These are phyloP conservation scores for Phalaenopsis hybrid DNA, from an alignment of 116 monocot genomes.

Conservation along the genomic window DNA sequence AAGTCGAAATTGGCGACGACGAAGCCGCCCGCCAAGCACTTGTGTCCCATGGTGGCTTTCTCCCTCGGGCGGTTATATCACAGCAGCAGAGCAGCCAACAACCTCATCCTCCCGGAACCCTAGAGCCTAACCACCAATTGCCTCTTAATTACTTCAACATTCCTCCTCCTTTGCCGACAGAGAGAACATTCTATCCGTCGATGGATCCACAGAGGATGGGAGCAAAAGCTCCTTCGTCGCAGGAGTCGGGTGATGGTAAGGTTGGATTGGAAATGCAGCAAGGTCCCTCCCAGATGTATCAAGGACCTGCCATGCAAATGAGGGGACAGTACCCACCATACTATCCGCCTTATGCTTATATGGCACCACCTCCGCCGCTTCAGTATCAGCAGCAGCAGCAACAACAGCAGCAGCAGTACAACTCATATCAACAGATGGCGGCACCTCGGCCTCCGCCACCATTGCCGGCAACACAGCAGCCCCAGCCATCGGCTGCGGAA, in stretches of 20 bases:
- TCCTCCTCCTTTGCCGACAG: conserved; percentile 46
- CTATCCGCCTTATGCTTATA: conserved; percentile 78
- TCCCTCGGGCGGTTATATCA: conserved; percentile 81
- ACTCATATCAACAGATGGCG: conserved; percentile 34
- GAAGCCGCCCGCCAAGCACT: conserved; percentile 46
- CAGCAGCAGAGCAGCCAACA: conserved; percentile 46
- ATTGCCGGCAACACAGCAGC: conserved; percentile 29
- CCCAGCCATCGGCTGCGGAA: conserved; percentile 15
- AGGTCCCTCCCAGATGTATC: conserved; percentile 22
- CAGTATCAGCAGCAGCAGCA: too few species aligned
- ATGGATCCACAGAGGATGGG: conserved; percentile 99
- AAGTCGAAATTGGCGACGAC: conserved; percentile 35
- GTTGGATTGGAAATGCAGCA: conserved; percentile 23
- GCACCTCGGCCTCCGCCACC: conserved; percentile 39
- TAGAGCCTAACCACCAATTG: conserved; percentile 16
- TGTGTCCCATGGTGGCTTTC: conserved; percentile 61
- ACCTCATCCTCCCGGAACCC: conserved; percentile 49
- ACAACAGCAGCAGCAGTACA: conserved; percentile 1
- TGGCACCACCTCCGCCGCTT: conserved; percentile 35
- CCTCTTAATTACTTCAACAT: conserved; percentile 58
- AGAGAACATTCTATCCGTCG: conserved; percentile 70
- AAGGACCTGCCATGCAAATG: conserved; percentile 25
- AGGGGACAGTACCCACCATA: conserved; percentile 56
- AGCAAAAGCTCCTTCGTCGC: conserved; percentile 47
- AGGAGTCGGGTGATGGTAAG: conserved; percentile 48